Conservation (phyloP, 176 grass and related monocot genomes). For the Rhynchospora breviuscula region DNA sequence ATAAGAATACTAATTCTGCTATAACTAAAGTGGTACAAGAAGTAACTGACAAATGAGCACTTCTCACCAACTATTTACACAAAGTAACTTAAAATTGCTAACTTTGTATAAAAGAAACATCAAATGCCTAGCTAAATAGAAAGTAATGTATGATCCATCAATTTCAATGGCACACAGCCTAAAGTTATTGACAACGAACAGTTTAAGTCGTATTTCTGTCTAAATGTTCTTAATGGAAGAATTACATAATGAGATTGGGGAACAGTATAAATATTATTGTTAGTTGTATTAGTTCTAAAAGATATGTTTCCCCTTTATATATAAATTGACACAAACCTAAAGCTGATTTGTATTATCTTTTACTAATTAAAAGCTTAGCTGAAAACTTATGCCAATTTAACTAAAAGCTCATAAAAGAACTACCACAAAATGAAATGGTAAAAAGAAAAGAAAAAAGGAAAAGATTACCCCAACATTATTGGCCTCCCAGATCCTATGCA, state of each 20-base stretch:
- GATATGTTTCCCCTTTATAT: not conserved
- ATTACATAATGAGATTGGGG: not conserved
- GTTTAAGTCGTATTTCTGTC: not conserved
- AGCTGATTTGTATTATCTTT: not conserved
- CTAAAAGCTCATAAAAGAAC: not conserved
- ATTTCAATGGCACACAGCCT: not conserved
- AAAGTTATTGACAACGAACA: not conserved
- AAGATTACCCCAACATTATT: conserved; percentile 30
- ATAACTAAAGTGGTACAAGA: not conserved
- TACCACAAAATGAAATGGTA: not conserved
- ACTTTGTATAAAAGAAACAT: not conserved
- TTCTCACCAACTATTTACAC: not conserved
- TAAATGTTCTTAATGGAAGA: not conserved
- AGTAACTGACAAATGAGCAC: not conserved
- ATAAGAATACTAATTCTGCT: not conserved
- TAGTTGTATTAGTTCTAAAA: not conserved
- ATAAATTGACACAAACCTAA: not conserved
- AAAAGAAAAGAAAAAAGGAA: not conserved
- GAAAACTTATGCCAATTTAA: not conserved
- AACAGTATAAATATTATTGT: not conserved
- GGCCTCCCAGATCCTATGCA: conserved; percentile 29
- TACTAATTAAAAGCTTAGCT: not conserved
- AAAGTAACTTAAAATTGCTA: not conserved
- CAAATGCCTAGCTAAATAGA: not conserved
- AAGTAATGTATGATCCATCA: not conserved